These are phyloP conservation scores for Peronospora destructor DNA, from an alignment of 352 stramenopile species.

Conservation along the genomic window DNA sequence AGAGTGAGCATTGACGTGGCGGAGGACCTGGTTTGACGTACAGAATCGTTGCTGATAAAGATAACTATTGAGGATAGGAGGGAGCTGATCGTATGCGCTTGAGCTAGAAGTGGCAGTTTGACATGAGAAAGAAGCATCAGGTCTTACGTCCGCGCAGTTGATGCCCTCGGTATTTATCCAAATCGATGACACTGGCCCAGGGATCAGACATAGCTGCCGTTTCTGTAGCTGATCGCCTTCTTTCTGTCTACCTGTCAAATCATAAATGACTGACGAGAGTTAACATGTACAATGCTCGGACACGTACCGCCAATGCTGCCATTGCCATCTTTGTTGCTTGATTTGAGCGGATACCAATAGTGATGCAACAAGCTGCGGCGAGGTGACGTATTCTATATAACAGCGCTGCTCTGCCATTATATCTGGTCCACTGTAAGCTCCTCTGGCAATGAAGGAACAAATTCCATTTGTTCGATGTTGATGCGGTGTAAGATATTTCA, in stretches of 20 bases:
- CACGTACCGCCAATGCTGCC: slow-evolving; percentile 11
- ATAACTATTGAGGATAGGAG: slow-evolving; percentile 10
- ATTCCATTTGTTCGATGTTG: no score
- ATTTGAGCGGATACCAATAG: not conserved
- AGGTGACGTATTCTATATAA: no score
- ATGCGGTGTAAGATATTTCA: no score
- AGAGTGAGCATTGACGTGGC: slow-evolving; percentile 18
- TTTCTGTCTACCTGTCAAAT: not conserved
- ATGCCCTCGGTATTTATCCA: not conserved
- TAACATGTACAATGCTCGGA: slow-evolving; percentile 4
- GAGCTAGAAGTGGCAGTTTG: slow-evolving; percentile 9
- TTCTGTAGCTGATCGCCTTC: not conserved
- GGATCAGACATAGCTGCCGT: no score
- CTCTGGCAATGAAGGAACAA: no score
- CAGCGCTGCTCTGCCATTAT: no score
- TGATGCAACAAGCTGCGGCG: not conserved
- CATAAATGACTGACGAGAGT: no score
- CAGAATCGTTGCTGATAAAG: slow-evolving; percentile 16
- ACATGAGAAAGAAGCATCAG: slow-evolving; percentile 1
- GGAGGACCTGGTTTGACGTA: slow-evolving; percentile 11
- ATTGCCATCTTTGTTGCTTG: slow-evolving; percentile 13
- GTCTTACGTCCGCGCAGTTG: not conserved
- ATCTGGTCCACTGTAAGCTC: no score
- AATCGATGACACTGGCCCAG: no score
- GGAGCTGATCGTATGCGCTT: slow-evolving; percentile 15